Evolutionary conservation across 2,329 filamentous ascomycete species (phyloP).

Genomic region (Shiraia sp.): DNA sequence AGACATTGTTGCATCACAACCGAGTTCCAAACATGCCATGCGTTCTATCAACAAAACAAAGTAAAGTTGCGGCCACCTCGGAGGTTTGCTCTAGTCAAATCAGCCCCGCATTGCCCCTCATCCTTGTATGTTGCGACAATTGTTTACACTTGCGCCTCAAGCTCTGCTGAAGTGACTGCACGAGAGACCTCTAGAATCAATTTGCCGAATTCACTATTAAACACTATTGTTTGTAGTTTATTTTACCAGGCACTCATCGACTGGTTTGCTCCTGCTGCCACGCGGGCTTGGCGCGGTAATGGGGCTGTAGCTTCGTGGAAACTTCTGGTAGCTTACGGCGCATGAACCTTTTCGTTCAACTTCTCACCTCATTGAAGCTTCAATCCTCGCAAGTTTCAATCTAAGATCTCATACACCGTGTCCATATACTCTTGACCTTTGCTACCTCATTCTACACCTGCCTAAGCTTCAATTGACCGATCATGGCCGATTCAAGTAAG

Average conservation of each 20-base stretch:
- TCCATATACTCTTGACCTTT: neutral
- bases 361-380: slow-evolving; percentile 14
- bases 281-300: slow-evolving; percentile 26
- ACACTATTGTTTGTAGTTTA: neutral
- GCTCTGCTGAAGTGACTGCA: neutral
- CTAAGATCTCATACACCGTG: neutral
- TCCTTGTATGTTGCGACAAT: slow-evolving; percentile 16
- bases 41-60: too few relatives aligned
- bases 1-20: too few relatives aligned
- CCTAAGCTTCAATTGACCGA: slow-evolving; percentile 10
- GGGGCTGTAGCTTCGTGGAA: slow-evolving; percentile 32
- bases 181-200: neutral
- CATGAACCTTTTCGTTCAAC: slow-evolving; percentile 24
- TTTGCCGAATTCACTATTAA: neutral
- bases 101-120: slow-evolving; percentile 37
- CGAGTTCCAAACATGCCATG: too few relatives aligned
- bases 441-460: neutral
- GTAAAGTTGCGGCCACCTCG: neutral
- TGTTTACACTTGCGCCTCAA: neutral
- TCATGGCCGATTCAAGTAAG: slow-evolving; percentile 34
- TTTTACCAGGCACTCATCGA: neutral
- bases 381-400: neutral
- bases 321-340: slow-evolving; percentile 36
- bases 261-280: slow-evolving; percentile 7
- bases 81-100: neutral